Conservation (phyloP, 1,284 basidiomycete genomes). For the Ustilago crameri region DNA sequence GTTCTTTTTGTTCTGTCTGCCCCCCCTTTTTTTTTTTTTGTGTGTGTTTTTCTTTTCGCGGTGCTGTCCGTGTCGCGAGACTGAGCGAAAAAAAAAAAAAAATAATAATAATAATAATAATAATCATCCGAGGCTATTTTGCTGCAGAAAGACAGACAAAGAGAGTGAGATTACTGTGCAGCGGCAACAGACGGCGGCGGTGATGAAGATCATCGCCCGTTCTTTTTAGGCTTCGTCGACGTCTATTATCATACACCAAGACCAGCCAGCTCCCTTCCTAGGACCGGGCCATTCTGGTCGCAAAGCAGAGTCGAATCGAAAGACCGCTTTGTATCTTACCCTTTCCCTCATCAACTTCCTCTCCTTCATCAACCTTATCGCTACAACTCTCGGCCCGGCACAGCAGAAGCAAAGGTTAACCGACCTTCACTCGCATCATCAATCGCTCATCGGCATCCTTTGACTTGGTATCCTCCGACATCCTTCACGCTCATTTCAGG, state of each 20-base stretch:
- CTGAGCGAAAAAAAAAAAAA: neutral
- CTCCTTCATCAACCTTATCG: neutral
- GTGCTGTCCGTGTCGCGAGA: neutral
- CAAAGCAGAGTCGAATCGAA: neutral
- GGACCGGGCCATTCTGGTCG: neutral
- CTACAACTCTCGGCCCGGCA: neutral
- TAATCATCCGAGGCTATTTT: neutral
- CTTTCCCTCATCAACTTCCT: neutral
- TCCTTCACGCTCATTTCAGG: neutral
- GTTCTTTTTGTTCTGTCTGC: conserved; percentile 7
- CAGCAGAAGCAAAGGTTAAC: neutral
- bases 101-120: neutral
- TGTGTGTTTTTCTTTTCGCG: neutral
- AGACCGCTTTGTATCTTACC: neutral
- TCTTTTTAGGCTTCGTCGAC: neutral
- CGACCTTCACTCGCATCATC: neutral
- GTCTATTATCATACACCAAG: neutral
- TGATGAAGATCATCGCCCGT: too few species aligned
- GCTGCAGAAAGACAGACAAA: too few species aligned
- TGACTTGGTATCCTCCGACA: too few species aligned
- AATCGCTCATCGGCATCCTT: neutral
- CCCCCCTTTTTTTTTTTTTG: conserved; percentile 11
- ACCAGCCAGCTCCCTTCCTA: neutral
- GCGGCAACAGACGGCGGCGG: too few species aligned
- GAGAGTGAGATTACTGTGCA: neutral